These are phyloP conservation scores for Pseudogymnoascus sp. DNA, from an alignment of 2,329 filamentous ascomycete genomes.

Conservation along the genomic window DNA sequence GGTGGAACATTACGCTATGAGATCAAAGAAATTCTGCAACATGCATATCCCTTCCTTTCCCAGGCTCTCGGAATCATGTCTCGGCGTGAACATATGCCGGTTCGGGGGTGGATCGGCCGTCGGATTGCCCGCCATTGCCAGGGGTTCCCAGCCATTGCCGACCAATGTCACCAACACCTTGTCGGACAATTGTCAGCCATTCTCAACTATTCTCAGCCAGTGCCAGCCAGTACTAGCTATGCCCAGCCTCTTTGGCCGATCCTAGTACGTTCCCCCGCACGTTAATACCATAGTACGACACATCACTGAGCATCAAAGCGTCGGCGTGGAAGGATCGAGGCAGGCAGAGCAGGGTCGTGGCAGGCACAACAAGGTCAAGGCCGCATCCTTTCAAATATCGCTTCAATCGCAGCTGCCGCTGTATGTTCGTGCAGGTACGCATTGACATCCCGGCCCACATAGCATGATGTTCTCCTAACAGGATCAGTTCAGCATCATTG, in stretches of 20 bases:
- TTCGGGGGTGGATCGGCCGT: background rate
- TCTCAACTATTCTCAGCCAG: background rate
- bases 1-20: background rate
- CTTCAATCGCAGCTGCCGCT: background rate
- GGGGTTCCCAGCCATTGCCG: background rate
- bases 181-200: too few species aligned
- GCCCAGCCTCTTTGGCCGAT: background rate
- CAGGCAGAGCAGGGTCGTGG: background rate
- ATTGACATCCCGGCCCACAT: background rate
- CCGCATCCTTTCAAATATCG: background rate
- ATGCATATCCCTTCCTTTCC: background rate
- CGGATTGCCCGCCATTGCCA: background rate
- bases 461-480: background rate
- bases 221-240: background rate
- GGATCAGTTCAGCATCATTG: background rate
- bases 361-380: background rate
- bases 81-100: background rate
- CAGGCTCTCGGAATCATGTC: constrained; percentile 1
- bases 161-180: background rate
- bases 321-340: background rate
- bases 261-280: background rate
- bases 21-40: background rate
- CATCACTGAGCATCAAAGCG: background rate
- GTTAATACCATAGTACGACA: background rate
- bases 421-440: background rate